Base-by-base conservation (phyloP, 257 asterid species). In the Parsonsia alboflavescens region DNA sequence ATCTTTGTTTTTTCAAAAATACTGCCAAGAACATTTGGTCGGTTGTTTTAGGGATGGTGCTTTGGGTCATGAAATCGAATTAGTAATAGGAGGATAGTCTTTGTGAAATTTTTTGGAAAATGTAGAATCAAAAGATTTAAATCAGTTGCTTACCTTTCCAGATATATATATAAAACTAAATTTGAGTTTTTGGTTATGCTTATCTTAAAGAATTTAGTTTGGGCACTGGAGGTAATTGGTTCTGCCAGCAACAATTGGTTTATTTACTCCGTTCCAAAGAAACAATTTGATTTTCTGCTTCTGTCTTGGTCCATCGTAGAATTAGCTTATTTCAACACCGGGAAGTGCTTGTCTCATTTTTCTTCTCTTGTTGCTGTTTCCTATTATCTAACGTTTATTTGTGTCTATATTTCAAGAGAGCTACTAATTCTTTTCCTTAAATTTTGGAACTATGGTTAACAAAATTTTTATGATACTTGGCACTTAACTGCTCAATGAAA, bases 71-170 rank as follows among this genome's bases (percentile, higher is more conserved):
- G 64, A 30, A 24, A 28, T 70, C 53, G 62, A 30, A 68, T 17
- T 15, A 53, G 41, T 22, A 30, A 39, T 52, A 16, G 1, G 22
- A 13, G 15, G 17, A 21, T 30, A 68, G 72, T 30, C 28, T 49
- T 16, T 46, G n/a, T 70, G 48, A 48, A 16, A 45, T 50, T 49
- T n/a, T 70, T 12, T 15, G 74, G 15, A 16, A 70, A 70, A 70
- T 50, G 42, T 33, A 52, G 45, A 28, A 33, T 24, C 26, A 0
- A n/a, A 69, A 16, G 1, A 21, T 44, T 42, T 13, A 44, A 15
- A 4, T 48, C 46, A 69, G 15, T 8, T 36, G 16, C 66, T 59
- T 12, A 65, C 50, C 5, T 65, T 19, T 9, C 11, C 2, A 2
- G 9, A 36, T 49, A 19, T 65, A n/a, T n/a, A n/a, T n/a, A n/a